phyloP scores from a whole-genome alignment of 306 rosid species.

The Rosa chinensis region DNA sequence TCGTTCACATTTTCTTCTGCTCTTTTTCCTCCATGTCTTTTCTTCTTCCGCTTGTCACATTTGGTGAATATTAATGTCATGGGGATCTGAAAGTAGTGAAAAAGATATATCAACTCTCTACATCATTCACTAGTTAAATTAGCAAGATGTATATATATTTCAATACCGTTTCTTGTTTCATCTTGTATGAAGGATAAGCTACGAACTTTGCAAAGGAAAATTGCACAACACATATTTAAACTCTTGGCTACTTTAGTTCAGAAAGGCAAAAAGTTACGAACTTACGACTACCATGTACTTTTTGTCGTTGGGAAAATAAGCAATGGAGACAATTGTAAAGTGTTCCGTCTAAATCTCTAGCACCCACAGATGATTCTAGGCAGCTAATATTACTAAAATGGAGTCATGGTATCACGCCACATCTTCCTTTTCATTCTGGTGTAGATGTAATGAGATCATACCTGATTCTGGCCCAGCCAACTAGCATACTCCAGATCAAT shows the following conservation, averaged over 20 bases:
- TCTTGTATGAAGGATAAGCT: not conserved
- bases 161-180: not conserved
- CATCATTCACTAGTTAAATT: not conserved
- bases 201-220: not conserved
- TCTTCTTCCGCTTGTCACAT: constrained; percentile 98
- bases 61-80: constrained; percentile 95
- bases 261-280: not conserved
- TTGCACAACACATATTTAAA: not conserved
- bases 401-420: not conserved
- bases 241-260: constrained; percentile 7
- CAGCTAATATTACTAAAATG: constrained; percentile 1
- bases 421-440: not conserved
- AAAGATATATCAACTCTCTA: not conserved
- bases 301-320: constrained; percentile 5
- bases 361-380: not conserved
- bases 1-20: constrained; percentile 85
- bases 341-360: not conserved
- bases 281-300: not conserved
- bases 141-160: not conserved
- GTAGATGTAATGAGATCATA: constrained; percentile 23
- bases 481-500: constrained; percentile 93
- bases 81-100: constrained; percentile 66
- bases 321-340: not conserved
- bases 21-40: constrained; percentile 82
- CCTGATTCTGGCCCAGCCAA: constrained; percentile 98